These are phyloP conservation scores for Chamaecrista fasciculata DNA, from an alignment of 306 rosid genomes.

Conservation along the genomic window DNA sequence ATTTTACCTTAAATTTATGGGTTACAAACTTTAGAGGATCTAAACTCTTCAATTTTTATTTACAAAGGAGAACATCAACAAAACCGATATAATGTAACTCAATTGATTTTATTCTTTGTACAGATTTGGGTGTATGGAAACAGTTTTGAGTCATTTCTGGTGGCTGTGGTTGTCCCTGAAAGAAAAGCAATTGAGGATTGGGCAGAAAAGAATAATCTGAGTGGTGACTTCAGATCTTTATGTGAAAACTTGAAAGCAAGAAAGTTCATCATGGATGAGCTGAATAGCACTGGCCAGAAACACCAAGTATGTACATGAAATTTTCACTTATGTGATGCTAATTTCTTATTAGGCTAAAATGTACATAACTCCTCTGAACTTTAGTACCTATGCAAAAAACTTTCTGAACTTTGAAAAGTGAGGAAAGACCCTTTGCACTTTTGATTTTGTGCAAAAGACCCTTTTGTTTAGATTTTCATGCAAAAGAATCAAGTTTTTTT, in stretches of 20 bases:
- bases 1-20: too few relatives aligned
- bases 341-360: background rate
- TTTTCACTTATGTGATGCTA: background rate
- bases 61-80: too few relatives aligned
- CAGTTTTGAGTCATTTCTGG: slow-evolving; percentile 95
- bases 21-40: too few relatives aligned
- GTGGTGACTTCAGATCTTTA: slow-evolving; percentile 64
- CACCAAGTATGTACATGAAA: slow-evolving; percentile 53
- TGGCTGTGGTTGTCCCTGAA: slow-evolving; percentile 89
- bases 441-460: too few relatives aligned
- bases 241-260: slow-evolving; percentile 67
- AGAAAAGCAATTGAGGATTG: slow-evolving; percentile 70
- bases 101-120: background rate
- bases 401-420: too few relatives aligned
- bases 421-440: too few relatives aligned
- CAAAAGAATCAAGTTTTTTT: too few relatives aligned
- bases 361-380: too few relatives aligned
- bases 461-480: too few relatives aligned
- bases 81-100: background rate
- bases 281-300: slow-evolving; percentile 67
- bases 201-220: slow-evolving; percentile 54
- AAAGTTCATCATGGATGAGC: slow-evolving; percentile 79
- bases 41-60: too few relatives aligned
- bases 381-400: too few relatives aligned
- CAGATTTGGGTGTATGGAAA: slow-evolving; percentile 97